Conservation (phyloP, 2,329 filamentous ascomycete species). For the Cladophialophora carrionii region DNA sequence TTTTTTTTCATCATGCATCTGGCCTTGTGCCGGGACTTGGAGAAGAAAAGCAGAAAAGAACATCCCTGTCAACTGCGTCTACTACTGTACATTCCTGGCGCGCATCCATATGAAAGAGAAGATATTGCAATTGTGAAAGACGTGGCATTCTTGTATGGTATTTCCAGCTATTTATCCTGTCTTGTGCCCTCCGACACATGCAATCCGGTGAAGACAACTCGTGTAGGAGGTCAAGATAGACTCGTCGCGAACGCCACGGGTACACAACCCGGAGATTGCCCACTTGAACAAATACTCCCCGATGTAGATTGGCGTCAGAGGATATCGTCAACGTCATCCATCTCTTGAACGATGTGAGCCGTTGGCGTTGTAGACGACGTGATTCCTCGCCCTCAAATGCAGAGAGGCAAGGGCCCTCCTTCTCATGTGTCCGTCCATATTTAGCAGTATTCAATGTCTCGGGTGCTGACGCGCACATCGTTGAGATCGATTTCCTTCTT, state of each 20-base stretch:
- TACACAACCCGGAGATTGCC: not conserved
- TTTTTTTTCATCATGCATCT: not conserved
- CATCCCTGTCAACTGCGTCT: no score
- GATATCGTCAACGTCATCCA: slow-evolving; percentile 11
- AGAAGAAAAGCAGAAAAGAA: not conserved
- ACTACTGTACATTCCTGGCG: no score
- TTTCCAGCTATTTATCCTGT: not conserved
- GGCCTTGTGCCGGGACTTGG: not conserved
- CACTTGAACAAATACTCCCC: slow-evolving; percentile 6
- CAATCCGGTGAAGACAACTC: not conserved
- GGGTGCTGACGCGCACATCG: slow-evolving; percentile 10
- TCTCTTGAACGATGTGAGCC: not conserved
- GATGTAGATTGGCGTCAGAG: slow-evolving; percentile 4
- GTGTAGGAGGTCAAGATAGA: not conserved
- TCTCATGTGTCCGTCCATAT: not conserved
- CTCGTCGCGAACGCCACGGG: not conserved
- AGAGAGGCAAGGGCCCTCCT: not conserved
- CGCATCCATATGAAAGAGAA: no score
- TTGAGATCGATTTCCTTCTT: slow-evolving; percentile 32
- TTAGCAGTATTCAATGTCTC: slow-evolving; percentile 29
- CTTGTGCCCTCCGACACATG: no score
- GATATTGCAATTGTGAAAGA: no score
- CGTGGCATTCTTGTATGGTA: not conserved
- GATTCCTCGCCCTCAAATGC: not conserved
- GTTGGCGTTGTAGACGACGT: not conserved